Percentiles rank a stretch among this genome's conserved stretches.
These are phyloP conservation scores for Lipomyces spencermartinsiae DNA, from an alignment of 805 yeast species.

Conservation along the genomic window DNA sequence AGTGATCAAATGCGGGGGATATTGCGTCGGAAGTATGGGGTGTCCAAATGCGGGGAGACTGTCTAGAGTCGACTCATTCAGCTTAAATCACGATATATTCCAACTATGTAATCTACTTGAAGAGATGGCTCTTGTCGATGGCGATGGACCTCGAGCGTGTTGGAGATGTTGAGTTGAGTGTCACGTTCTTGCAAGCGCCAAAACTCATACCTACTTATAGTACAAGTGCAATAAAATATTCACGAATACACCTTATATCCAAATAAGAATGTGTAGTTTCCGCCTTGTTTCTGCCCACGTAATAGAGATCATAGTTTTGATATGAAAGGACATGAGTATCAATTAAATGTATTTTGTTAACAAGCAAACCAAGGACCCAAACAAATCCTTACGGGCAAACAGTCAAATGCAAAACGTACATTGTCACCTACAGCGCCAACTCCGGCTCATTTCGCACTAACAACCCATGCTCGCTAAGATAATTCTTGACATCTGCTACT, in stretches of 20 bases:
- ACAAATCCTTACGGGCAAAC: not conserved
- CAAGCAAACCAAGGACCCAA: not conserved
- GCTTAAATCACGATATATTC: not conserved
- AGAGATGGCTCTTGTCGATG: not conserved
- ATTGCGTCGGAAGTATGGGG: not conserved
- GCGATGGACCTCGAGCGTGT: not conserved
- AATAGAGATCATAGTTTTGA: too few relatives aligned
- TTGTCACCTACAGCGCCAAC: conserved; percentile 13
- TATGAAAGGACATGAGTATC: too few relatives aligned
- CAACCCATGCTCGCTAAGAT: conserved; percentile 63
- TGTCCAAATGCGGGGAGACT: not conserved
- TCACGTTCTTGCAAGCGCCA: not conserved
- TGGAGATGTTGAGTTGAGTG: not conserved
- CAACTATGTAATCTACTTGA: not conserved
- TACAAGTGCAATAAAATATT: not conserved
- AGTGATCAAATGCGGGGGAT: not conserved
- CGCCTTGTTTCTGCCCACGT: too few relatives aligned
- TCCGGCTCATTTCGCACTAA: conserved; percentile 62
- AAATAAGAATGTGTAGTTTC: not conserved
- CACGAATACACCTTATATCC: not conserved
- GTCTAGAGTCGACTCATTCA: not conserved
- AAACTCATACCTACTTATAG: not conserved
- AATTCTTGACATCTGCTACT: conserved; percentile 80
- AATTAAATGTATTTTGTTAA: too few relatives aligned
- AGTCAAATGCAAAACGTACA: not conserved